These are phyloP conservation scores for Xerocomus brunneocitrinus DNA, from an alignment of 768 basidiomycete species.

Conservation along the genomic window DNA sequence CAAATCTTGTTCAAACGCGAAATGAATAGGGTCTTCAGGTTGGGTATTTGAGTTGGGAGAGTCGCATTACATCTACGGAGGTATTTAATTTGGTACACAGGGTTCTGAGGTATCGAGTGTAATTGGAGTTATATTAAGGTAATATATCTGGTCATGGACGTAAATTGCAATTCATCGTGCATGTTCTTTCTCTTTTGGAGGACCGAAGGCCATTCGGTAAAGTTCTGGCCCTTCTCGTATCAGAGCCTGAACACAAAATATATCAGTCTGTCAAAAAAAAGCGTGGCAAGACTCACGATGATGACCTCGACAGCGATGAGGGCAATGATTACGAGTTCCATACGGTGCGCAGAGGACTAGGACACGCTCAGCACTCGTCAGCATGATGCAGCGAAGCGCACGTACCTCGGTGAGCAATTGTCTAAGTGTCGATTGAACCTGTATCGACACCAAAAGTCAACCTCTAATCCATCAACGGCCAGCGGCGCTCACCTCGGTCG, in stretches of 20 bases:
- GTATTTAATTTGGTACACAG: neutral
- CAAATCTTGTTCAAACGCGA: conserved; percentile 15
- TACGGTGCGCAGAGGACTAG: conserved; percentile 85
- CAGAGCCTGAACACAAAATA: conserved; percentile 46
- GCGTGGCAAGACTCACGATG: conserved; percentile 51
- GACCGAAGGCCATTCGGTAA: conserved; percentile 47
- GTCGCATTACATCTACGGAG: neutral
- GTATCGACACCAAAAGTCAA: neutral
- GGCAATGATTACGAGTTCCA: conserved; percentile 93
- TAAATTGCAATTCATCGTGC: conserved; percentile 1
- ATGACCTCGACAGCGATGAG: conserved; percentile 95
- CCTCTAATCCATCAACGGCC: neutral
- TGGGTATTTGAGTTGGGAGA: neutral
- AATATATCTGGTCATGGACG: neutral
- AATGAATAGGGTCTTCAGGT: neutral
- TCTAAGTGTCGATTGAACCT: conserved; percentile 84
- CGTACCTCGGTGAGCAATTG: conserved; percentile 80
- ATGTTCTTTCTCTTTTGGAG: conserved; percentile 9
- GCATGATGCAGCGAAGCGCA: neutral
- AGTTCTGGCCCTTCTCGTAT: conserved; percentile 78
- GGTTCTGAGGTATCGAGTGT: conserved; percentile 5
- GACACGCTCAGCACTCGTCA: neutral
- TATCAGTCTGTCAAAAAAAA: neutral
- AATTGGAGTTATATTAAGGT: conserved; percentile 1
- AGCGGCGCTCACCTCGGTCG: conserved; percentile 53